phyloP scores from a whole-genome alignment of 73 alveolate genomes.

The Paramecium primaurelia region DNA sequence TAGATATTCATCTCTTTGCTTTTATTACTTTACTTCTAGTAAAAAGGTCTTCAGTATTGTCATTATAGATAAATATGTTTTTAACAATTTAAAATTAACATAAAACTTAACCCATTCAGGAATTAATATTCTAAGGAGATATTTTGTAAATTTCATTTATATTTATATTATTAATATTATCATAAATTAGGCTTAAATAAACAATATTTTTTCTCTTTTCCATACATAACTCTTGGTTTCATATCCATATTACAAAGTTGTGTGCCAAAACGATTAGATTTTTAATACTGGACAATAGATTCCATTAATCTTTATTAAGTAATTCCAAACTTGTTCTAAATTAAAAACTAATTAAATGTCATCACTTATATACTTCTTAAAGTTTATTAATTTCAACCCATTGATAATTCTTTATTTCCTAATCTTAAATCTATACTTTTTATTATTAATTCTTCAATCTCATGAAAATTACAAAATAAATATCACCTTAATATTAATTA shows the following conservation, averaged over 20 bases:
- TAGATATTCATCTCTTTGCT: background rate
- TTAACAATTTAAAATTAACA: constrained; percentile 24
- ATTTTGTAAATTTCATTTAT: constrained; percentile 25
- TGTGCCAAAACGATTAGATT: background rate
- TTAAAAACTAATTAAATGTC: background rate
- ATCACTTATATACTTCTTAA: background rate
- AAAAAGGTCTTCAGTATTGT: background rate
- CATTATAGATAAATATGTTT: constrained; percentile 22
- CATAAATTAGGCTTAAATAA: constrained; percentile 5
- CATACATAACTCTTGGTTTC: background rate
- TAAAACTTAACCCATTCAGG: constrained; percentile 50
- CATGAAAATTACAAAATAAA: constrained; percentile 26
- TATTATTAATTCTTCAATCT: background rate
- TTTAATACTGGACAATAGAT: background rate
- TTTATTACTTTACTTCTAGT: background rate
- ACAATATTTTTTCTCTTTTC: background rate
- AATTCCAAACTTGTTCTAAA: background rate
- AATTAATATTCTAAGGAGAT: background rate
- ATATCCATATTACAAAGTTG: background rate
- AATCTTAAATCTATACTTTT: background rate
- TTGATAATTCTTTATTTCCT: background rate
- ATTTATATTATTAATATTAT: background rate
- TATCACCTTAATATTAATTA: background rate
- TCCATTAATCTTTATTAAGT: background rate
- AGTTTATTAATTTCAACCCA: background rate